A percentile compares a stretch with the other conserved stretches of the same genome.
phyloP scores from a whole-genome alignment of 2,329 filamentous ascomycete genomes.

The Elsinoe perseae region DNA sequence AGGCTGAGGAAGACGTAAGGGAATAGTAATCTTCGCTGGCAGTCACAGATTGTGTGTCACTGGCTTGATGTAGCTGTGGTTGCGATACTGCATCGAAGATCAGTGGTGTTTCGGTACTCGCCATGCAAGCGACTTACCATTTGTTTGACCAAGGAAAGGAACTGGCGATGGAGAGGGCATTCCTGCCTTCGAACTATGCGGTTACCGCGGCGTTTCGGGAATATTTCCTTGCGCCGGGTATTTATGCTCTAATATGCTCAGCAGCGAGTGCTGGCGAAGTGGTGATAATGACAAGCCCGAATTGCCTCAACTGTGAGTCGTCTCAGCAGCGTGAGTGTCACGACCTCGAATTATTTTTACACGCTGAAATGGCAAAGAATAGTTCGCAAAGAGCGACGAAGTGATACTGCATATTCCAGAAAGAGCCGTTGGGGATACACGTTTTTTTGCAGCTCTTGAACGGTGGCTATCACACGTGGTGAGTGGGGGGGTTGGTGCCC shows the following conservation, averaged over 20 bases:
- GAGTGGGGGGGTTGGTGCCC: constrained; percentile 14
- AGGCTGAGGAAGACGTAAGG: constrained; percentile 33
- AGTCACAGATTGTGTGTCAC: constrained; percentile 41
- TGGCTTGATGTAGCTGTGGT: constrained; percentile 34
- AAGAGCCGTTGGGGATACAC: constrained; percentile 14
- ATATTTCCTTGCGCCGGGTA: not conserved
- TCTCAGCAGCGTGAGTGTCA: not conserved
- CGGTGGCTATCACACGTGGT: constrained; percentile 3
- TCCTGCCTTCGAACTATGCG: not conserved
- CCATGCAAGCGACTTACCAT: constrained; percentile 26
- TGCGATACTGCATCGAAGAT: constrained; percentile 28
- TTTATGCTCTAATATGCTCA: not conserved
- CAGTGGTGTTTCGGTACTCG: not conserved
- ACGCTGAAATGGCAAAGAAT: not conserved
- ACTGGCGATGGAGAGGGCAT: constrained; percentile 9
- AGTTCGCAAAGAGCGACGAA: not conserved
- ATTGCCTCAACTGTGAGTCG: not conserved
- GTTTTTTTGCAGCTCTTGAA: not conserved
- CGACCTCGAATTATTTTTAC: not conserved
- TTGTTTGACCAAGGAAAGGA: constrained; percentile 33
- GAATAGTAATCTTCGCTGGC: constrained; percentile 47
- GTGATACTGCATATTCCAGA: not conserved
- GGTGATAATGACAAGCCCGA: not conserved
- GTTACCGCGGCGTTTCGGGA: not conserved
- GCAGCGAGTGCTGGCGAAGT: not conserved